phyloP scores from a whole-genome alignment of 2,329 filamentous ascomycete genomes.

The Chaetomium sp. region DNA sequence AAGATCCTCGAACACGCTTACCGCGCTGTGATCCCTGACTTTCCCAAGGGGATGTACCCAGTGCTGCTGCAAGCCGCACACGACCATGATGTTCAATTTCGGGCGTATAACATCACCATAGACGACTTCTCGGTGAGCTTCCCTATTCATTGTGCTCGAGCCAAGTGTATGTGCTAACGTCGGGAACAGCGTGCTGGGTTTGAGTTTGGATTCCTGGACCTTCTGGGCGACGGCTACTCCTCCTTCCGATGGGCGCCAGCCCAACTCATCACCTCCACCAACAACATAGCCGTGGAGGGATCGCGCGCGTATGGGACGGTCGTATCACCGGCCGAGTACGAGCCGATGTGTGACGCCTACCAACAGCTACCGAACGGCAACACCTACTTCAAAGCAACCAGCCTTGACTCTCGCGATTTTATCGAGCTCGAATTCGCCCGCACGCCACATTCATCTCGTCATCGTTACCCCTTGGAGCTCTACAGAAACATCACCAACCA shows the following conservation, averaged over 20 bases:
- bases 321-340: conserved; percentile 37
- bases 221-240: conserved; percentile 43
- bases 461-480: conserved; percentile 36
- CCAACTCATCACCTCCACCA: conserved; percentile 39
- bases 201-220: conserved; percentile 51
- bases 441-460: conserved; percentile 3
- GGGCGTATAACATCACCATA: conserved; percentile 33
- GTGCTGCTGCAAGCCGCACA: conserved; percentile 43
- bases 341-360: conserved; percentile 46
- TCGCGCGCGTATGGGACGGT: conserved; percentile 41
- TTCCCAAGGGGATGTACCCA: conserved; percentile 47
- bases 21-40: conserved; percentile 39
- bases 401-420: conserved; percentile 23
- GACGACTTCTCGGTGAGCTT: conserved; percentile 43
- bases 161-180: conserved; percentile 14
- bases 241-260: conserved; percentile 45
- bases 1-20: conserved; percentile 45
- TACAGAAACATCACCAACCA: conserved; percentile 50
- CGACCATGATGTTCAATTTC: conserved; percentile 45
- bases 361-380: conserved; percentile 22
- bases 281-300: conserved; percentile 38
- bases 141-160: background rate
- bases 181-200: conserved; percentile 39
- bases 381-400: conserved; percentile 24
- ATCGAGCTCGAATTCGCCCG: conserved; percentile 26